Evolutionary conservation across 108 stramenopile genomes (phyloP).

Genomic region (Mediolabrus comicus): DNA sequence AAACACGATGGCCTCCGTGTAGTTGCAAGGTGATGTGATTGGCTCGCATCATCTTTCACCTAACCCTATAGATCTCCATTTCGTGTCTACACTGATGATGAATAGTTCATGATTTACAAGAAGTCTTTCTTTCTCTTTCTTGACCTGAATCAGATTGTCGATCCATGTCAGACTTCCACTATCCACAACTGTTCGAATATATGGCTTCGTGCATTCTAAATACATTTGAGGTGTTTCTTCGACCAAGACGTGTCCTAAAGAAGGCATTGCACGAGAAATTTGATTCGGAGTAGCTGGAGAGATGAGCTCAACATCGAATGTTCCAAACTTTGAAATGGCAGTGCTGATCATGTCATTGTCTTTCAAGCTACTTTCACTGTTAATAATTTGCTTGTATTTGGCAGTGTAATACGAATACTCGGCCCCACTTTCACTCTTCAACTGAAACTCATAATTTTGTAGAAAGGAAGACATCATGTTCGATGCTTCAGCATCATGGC

Average conservation of each 20-base stretch:
- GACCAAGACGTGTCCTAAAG: slow-evolving; percentile 35
- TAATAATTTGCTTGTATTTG: slow-evolving; percentile 7
- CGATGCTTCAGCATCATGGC: slow-evolving; percentile 27
- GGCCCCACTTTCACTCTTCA: slow-evolving; percentile 55
- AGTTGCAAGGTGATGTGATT: too few relatives aligned
- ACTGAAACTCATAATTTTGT: slow-evolving; percentile 29
- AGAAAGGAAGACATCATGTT: slow-evolving; percentile 48
- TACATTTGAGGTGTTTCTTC: slow-evolving; percentile 59
- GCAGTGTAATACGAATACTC: slow-evolving; percentile 61
- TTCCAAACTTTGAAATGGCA: slow-evolving; percentile 11
- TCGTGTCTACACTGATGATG: slow-evolving; percentile 75
- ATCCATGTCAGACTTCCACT: slow-evolving; percentile 55
- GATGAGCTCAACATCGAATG: slow-evolving; percentile 55
- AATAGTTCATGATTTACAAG: slow-evolving; percentile 59
- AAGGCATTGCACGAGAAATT: slow-evolving; percentile 54
- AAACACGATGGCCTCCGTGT: too few relatives aligned
- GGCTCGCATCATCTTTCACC: too few relatives aligned
- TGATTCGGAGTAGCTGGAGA: slow-evolving; percentile 49
- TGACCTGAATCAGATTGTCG: slow-evolving; percentile 40
- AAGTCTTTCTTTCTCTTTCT: slow-evolving; percentile 66
- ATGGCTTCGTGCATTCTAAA: slow-evolving; percentile 23
- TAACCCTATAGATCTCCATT: slow-evolving; percentile 77
- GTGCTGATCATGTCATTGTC: neutral
- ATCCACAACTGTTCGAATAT: slow-evolving; percentile 50
- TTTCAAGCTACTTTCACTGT: neutral